Conservation (phyloP, 2,329 filamentous ascomycete species). For the Talaromyces marneffei region DNA sequence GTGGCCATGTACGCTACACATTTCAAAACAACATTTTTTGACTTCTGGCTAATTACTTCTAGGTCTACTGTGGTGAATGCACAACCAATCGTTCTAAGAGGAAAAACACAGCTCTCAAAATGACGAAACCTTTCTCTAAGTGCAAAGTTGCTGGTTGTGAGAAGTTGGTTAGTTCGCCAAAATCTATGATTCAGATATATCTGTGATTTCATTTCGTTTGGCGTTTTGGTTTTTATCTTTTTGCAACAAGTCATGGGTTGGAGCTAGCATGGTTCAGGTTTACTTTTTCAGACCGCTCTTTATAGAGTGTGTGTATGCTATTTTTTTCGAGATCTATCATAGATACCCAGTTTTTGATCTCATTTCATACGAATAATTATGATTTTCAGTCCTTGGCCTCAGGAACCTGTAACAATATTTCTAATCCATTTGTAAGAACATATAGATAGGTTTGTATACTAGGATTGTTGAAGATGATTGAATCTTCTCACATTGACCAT, state of each 20-base stretch:
- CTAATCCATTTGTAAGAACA: background rate
- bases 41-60: background rate
- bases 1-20: slow-evolving; percentile 69
- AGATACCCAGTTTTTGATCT: slow-evolving; percentile 5
- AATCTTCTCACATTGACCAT: background rate
- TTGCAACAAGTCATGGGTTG: background rate
- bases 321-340: slow-evolving; percentile 6
- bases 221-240: background rate
- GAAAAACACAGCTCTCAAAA: slow-evolving; percentile 27
- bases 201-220: slow-evolving; percentile 28
- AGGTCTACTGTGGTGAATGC: slow-evolving; percentile 48
- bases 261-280: background rate
- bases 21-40: background rate
- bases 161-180: slow-evolving; percentile 34
- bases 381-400: background rate
- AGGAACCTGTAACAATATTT: background rate
- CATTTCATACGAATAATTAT: background rate
- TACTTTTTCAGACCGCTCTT: background rate
- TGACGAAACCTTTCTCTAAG: slow-evolving; percentile 37
- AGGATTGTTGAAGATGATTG: background rate
- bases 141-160: slow-evolving; percentile 41
- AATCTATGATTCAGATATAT: slow-evolving; percentile 44
- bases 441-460: background rate
- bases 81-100: slow-evolving; percentile 34
- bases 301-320: background rate